Conservation (phyloP, 176 grass and related monocot species). For the Rhynchospora breviuscula region DNA sequence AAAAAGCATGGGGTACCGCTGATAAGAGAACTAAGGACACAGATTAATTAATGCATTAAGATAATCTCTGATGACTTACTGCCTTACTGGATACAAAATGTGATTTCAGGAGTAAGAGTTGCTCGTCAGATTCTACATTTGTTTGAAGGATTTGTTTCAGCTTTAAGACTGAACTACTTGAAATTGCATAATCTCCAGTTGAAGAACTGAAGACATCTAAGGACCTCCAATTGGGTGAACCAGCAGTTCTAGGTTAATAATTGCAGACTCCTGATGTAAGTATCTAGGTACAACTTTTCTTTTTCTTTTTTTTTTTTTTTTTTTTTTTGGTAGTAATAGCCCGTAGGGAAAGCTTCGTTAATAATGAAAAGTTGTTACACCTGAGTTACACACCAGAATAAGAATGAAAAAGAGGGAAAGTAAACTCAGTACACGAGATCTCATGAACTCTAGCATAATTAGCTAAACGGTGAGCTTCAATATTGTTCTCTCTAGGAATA, state of each 20-base stretch:
- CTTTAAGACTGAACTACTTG: neutral
- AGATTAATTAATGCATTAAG: neutral
- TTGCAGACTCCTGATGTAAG: neutral
- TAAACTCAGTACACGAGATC: too few relatives aligned
- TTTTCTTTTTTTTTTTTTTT: too few relatives aligned
- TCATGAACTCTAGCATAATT: too few relatives aligned
- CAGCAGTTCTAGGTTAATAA: neutral
- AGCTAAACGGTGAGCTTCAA: too few relatives aligned
- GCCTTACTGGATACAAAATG: slow-evolving; percentile 9
- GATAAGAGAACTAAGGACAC: slow-evolving; percentile 24
- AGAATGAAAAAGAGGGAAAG: too few relatives aligned
- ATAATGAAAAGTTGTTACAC: too few relatives aligned
- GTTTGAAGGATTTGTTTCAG: too few relatives aligned
- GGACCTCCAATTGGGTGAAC: neutral
- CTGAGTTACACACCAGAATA: too few relatives aligned
- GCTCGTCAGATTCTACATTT: too few relatives aligned
- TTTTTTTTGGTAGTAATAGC: too few relatives aligned
- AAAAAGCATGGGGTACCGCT: slow-evolving; percentile 34
- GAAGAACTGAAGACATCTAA: neutral
- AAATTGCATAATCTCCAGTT: neutral
- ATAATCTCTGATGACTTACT: slow-evolving; percentile 5
- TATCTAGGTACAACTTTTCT: neutral
- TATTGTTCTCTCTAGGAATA: too few relatives aligned
- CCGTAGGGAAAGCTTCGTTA: too few relatives aligned
- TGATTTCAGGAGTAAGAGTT: neutral